These are phyloP conservation scores for Aspergillus oerlinghausenensis DNA, from an alignment of 2,329 filamentous ascomycete species.

Conservation along the genomic window DNA sequence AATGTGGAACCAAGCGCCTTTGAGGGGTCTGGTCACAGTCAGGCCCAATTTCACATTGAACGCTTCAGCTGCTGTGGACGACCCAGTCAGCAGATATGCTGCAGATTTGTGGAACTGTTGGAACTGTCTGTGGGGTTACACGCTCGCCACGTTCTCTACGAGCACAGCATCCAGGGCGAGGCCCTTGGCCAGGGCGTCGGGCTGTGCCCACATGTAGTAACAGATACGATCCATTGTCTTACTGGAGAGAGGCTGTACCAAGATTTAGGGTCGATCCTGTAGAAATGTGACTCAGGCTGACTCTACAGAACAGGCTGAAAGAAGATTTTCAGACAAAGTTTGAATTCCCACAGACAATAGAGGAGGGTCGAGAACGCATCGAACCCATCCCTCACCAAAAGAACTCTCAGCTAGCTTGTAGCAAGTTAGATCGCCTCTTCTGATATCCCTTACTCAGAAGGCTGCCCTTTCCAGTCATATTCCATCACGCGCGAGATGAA, in stretches of 20 bases:
- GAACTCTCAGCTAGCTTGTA: not conserved
- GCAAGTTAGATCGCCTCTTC: not conserved
- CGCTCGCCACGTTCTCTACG: not conserved
- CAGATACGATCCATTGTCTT: not conserved
- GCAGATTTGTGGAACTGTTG: not conserved
- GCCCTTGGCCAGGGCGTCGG: not conserved
- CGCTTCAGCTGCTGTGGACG: too few relatives aligned
- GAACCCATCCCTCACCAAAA: not conserved
- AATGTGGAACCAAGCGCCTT: not conserved
- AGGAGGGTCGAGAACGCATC: not conserved
- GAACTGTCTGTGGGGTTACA: not conserved
- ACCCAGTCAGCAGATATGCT: not conserved
- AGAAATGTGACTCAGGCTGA: not conserved
- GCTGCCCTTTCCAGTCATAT: constrained; percentile 63
- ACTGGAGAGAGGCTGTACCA: not conserved
- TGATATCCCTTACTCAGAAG: not conserved
- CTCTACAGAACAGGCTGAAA: not conserved
- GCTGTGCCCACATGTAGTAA: not conserved
- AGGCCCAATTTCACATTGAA: too few relatives aligned
- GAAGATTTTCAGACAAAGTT: not conserved
- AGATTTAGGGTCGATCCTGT: not conserved
- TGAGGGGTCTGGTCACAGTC: not conserved
- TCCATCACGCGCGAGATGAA: constrained; percentile 73
- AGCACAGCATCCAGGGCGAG: not conserved
- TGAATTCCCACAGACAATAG: not conserved